Base-by-base conservation (phyloP, 2,329 filamentous ascomycete genomes). In the Aspergillus sp. region DNA sequence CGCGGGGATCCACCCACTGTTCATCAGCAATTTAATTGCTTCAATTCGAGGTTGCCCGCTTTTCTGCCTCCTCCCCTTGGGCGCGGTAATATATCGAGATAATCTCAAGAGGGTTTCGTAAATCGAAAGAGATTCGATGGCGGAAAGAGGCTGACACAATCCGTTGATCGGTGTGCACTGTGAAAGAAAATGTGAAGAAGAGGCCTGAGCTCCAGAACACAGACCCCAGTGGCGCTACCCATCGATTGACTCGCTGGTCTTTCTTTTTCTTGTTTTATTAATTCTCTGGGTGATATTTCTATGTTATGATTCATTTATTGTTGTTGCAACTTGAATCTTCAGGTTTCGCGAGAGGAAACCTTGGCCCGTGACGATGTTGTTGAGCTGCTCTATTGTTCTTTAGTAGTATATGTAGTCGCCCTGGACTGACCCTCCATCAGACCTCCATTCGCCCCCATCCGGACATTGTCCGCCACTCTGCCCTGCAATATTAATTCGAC, bases 141-240 rank as follows among this genome's bases (percentile, higher is more conserved):
- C 28, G 28, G 34, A 41, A 52, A 19, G 50, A 53, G 31, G 50
- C 50, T 28, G 34, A 53, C 34, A 41, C 30, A 23, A 34, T 52
- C 34, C n/a, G 34, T 38, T 43, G 31, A 53, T 53, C 31, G 34
- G 31, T 53, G 50, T 41, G 50, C 23, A 15, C 43, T 9, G n/a
- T 46, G 9, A 41, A 28, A 30, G 49, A 13, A 15, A 53, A 53
- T 19, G 50, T 53, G 9, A 38, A 38, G 43, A 56, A 63, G 64
- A 59, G 64, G 64, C 64, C 64, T 66, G 64, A 66, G 64, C 64
- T 62, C 54, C 19, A 19, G 43, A 19, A 19, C 43, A 46, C 43
- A 46, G 43, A 19, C 43, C 43, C 43, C 46, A 48, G 46, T 48
- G 46, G 19, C 46, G 46, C 46, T 48, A 28, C 34, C 34, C 4